Conservation (phyloP, 768 basidiomycete species). For the Paxillus rubicundulus region DNA sequence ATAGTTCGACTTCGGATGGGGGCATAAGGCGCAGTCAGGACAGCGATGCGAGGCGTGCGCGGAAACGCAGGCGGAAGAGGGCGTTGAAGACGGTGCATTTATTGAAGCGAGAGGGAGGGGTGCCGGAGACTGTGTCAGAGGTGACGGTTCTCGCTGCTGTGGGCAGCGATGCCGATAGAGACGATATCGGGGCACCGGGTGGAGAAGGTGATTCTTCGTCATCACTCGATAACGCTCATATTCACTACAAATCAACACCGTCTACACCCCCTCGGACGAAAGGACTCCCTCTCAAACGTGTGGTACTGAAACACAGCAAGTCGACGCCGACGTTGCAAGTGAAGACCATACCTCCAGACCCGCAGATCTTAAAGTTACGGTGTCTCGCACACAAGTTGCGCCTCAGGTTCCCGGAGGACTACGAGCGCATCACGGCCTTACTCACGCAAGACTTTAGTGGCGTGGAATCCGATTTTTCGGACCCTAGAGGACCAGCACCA, state of each 20-base stretch:
- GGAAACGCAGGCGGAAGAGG: conserved; percentile 40
- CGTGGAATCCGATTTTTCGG: conserved; percentile 34
- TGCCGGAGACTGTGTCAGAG: conserved; percentile 22
- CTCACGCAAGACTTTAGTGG: conserved; percentile 37
- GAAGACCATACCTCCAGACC: conserved; percentile 42
- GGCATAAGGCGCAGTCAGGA: conserved; percentile 38
- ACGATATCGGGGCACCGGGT: conserved; percentile 16
- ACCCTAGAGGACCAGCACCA: conserved; percentile 34
- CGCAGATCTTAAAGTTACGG: conserved; percentile 49
- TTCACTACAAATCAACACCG: conserved; percentile 23
- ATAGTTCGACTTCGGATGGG: conserved; percentile 37
- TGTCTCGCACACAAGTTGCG: conserved; percentile 55
- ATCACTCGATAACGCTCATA: conserved; percentile 19
- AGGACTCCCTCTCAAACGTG: conserved; percentile 19
- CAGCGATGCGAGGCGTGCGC: conserved; percentile 37
- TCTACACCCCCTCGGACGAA: conserved; percentile 32
- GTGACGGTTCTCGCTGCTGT: conserved; percentile 20
- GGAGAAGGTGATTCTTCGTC: conserved; percentile 29
- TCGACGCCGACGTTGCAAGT: conserved; percentile 48
- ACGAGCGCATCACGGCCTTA: conserved; percentile 29
- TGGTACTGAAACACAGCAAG: conserved; percentile 39
- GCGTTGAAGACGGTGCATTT: conserved; percentile 29
- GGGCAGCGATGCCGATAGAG: conserved; percentile 28
- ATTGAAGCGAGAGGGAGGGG: conserved; percentile 21
- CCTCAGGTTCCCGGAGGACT: conserved; percentile 55